A percentile compares a stretch with the other conserved stretches of the same genome.
Conservation (phyloP, 2,329 filamentous ascomycete genomes). For the Bretziella fagacearum region DNA sequence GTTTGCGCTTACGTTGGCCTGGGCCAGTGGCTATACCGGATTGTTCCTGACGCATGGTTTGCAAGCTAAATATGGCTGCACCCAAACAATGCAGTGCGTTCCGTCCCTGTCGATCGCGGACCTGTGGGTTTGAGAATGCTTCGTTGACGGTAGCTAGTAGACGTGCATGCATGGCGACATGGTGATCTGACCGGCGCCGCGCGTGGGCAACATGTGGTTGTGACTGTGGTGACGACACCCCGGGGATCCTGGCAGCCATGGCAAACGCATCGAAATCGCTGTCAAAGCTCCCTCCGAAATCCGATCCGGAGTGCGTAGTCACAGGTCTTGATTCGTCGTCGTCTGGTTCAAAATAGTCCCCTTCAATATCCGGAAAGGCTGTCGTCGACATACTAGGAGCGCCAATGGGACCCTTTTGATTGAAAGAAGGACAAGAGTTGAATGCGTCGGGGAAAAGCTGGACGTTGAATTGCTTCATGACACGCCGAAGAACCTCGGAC, state of each 20-base stretch:
- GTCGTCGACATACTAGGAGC: background rate
- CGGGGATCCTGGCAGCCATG: background rate
- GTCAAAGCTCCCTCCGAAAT: slow-evolving; percentile 1
- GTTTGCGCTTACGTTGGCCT: slow-evolving; percentile 24
- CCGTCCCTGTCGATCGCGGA: slow-evolving; percentile 29
- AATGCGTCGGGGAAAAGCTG: slow-evolving; percentile 32
- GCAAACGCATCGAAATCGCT: background rate
- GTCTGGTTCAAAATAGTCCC: background rate
- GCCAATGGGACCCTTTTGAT: background rate
- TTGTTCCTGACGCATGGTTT: slow-evolving; percentile 17
- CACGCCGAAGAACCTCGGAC: slow-evolving; percentile 16
- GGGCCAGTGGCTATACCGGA: too few relatives aligned
- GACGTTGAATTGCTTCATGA: slow-evolving; percentile 22
- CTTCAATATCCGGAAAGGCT: background rate
- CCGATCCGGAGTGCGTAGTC: background rate
- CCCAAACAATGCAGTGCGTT: slow-evolving; percentile 44
- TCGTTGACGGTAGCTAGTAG: slow-evolving; percentile 16
- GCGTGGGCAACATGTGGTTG: background rate
- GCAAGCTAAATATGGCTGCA: slow-evolving; percentile 30
- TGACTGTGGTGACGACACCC: background rate
- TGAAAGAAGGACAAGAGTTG: slow-evolving; percentile 20
- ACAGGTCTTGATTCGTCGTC: background rate
- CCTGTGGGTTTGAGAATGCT: slow-evolving; percentile 15
- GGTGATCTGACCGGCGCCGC: slow-evolving; percentile 10
- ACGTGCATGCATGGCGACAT: slow-evolving; percentile 13